Conservation (phyloP, 257 asterid species). For the Nicotiana sylvestris region DNA sequence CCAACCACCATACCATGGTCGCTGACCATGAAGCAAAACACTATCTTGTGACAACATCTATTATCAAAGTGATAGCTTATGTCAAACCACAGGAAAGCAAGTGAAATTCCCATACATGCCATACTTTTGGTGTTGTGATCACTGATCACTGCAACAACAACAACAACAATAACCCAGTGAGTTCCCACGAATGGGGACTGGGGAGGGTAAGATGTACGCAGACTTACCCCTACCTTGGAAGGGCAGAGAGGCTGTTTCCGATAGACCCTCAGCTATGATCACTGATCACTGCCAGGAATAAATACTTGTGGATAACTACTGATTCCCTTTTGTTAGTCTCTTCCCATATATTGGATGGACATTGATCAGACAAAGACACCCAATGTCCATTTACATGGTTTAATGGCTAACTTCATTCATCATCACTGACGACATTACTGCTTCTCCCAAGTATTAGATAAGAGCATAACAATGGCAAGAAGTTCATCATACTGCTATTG, state of each 20-base stretch:
- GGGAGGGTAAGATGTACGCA: too few species aligned
- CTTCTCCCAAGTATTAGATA: neutral
- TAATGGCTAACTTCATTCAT: neutral
- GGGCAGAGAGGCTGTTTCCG: too few species aligned
- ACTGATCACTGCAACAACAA: neutral
- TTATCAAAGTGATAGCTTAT: neutral
- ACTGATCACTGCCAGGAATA: neutral
- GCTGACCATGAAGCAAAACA: neutral
- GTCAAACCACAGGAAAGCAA: neutral
- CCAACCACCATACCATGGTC: neutral
- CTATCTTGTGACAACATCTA: neutral
- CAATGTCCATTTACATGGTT: neutral
- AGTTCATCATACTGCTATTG: neutral
- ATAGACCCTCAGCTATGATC: neutral
- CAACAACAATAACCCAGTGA: too few species aligned
- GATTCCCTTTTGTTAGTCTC: neutral
- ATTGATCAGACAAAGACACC: neutral
- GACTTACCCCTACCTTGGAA: too few species aligned
- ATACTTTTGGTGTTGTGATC: neutral
- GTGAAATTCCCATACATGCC: neutral
- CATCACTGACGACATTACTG: neutral
- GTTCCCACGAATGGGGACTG: too few species aligned
- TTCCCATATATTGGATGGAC: slow-evolving; percentile 1
- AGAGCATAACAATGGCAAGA: neutral
- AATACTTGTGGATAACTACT: neutral